Base-by-base conservation (phyloP, 169 alveolate genomes). In the Plasmodium blacklocki region DNA sequence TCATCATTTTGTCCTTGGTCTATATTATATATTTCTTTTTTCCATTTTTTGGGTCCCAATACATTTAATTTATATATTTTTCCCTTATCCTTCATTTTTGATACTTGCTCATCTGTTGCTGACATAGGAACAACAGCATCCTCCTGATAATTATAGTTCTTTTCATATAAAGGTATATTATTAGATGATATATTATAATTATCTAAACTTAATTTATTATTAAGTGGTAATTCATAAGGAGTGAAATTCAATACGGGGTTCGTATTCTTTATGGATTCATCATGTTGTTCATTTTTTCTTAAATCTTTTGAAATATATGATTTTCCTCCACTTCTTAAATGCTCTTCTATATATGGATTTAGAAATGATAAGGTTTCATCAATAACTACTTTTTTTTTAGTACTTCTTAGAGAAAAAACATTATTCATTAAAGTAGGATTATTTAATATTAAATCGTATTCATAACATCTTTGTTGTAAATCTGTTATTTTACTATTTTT, bases 41-140 rank as follows among this genome's bases (percentile, higher is more conserved):
- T 83, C 91, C 91, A 83, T 83, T 83, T 83, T 68, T 83, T 83
- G n/a, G 91, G 91, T 60, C 91, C 91, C 58, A 83, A 64, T 1
- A 83, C 91, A 68, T 68, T 67, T 54, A 83, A 83, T 47, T 83
- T 83, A 68, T 68, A 32, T 15, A 71, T 52, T 83, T 49, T 67
- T 58, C 60, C 91, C 50, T 73, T 83, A 26, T 83, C 91, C 11
- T 29, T 78, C n/a, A 11, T 52, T 45, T 39, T 67, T 11, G 72
- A 15, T 0, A 26, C n/a, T 39, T 39, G 47, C 19, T 19, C 23
- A 19, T 68, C 91, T n/a, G 15, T 60, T 54, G 21, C n/a, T 23
- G 80, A 58, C 52, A 39, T 15, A 23, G 39, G 43, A 26, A 26
- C 62, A n/a, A 47, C 32, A 6, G 83, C 11, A 63, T 70, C 70